Evolutionary conservation across 2,329 filamentous ascomycete genomes (phyloP), one percentile per base, ranked within the genome.

Genomic region (Cladophialophora yegresii): DNA sequence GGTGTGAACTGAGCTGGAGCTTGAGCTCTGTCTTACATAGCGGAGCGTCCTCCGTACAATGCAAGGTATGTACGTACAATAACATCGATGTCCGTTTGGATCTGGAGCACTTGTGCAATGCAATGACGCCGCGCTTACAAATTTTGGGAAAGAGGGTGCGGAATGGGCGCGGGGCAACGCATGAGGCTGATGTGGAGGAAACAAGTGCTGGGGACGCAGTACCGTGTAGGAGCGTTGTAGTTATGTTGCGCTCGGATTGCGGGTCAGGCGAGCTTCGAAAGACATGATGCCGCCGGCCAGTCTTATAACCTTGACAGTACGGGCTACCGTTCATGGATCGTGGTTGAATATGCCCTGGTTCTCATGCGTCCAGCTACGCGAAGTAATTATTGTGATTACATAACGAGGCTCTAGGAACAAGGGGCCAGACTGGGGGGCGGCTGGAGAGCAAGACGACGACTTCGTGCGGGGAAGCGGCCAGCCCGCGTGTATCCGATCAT

Each of bases 111-210:
- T 16, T n/a, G n/a, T n/a, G n/a, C n/a, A n/a, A 12, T 13, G 33
- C 33, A 43, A 43, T 20, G 36, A 43, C 36, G 36, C 36, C 10
- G 36, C 33, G 57, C 57, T 59, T 32, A 59, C 57, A 59, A 59
- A 59, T 59, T 59, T 50, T 28, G 45, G 28, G 40, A 26, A 8
- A 20, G 28, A 13, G 28, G 49, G 22, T 36, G 57, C 57, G 57
- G 57, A 59, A 53, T 26, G 33, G n/a, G 22, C 16, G 47, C 57
- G 30, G 30, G 13, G 54, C 26, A 54, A 54, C n/a, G 28, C n/a
- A 32, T 6, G 4, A 16, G 23, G 51, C 13, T 33, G 22, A 50
- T 50, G 47, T 10, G 47, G 23, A 50, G 20, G 23, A 26, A 9
- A 22, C 20, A 13, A 26, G 47, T 50, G 13, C 40, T 13, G 9